phyloP scores from a whole-genome alignment of 306 rosid species.

The Inga leiocalycina region DNA sequence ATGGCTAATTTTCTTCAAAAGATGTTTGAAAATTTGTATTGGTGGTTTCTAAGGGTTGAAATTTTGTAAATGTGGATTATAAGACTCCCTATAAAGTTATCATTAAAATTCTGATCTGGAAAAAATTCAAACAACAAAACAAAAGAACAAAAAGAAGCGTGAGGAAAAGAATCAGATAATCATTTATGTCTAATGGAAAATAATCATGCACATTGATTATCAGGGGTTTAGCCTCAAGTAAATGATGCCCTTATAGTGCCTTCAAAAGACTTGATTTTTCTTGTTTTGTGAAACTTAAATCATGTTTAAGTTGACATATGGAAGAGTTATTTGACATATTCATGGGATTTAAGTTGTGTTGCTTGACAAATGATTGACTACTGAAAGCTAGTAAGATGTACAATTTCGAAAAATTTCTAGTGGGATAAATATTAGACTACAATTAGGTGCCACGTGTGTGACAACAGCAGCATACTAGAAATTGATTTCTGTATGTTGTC shows the following conservation, averaged over 20 bases:
- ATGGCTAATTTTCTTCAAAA: not conserved
- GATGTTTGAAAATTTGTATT: not conserved
- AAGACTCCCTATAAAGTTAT: not conserved
- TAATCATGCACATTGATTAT: too few species aligned
- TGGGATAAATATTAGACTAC: not conserved
- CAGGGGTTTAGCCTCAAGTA: too few species aligned
- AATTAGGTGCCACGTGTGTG: not conserved
- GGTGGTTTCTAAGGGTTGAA: not conserved
- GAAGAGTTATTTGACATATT: not conserved
- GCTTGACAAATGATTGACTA: not conserved
- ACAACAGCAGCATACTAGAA: not conserved
- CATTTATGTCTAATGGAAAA: not conserved
- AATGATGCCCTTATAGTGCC: too few species aligned
- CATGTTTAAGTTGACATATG: too few species aligned
- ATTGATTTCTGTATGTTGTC: not conserved
- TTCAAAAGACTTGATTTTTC: too few species aligned
- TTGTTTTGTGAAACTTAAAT: too few species aligned
- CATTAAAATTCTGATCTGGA: too few species aligned
- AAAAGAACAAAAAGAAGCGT: not conserved
- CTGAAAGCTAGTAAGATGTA: not conserved
- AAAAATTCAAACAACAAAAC: too few species aligned
- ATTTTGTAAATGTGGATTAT: not conserved
- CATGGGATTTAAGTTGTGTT: not conserved
- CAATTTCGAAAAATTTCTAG: not conserved
- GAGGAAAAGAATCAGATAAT: not conserved